Conservation (phyloP, 306 rosid species). For the Pachyrhizus erosus region DNA sequence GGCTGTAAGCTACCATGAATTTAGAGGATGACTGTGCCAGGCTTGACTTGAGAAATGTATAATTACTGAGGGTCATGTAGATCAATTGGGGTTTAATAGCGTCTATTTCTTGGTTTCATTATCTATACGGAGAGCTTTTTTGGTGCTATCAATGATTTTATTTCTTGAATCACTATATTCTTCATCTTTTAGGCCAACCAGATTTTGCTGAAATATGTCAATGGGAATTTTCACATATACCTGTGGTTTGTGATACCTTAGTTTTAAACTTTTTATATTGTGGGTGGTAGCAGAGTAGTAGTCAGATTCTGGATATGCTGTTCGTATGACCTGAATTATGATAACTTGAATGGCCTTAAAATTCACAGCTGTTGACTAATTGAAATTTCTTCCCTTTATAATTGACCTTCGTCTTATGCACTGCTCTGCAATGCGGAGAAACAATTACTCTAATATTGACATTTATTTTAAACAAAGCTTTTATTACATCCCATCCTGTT, state of each 20-base stretch:
- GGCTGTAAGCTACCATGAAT: background rate
- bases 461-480: background rate
- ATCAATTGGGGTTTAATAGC: background rate
- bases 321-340: background rate
- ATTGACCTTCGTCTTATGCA: background rate
- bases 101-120: background rate
- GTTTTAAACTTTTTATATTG: background rate
- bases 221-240: background rate
- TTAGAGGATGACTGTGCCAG: background rate
- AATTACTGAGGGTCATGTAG: background rate
- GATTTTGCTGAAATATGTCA: background rate
- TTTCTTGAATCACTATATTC: background rate
- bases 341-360: slow-evolving; percentile 7
- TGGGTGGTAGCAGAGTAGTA: background rate
- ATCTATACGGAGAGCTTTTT: background rate
- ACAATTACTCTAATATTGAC: background rate
- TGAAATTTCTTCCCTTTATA: background rate
- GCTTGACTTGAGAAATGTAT: background rate
- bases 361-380: background rate
- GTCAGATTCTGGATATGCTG: background rate
- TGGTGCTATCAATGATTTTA: background rate
- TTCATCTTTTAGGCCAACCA: background rate
- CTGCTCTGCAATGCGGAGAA: background rate
- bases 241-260: background rate
- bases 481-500: background rate